Conservation (phyloP, 2,329 filamentous ascomycete genomes). For the Sporothrix mexicana region DNA sequence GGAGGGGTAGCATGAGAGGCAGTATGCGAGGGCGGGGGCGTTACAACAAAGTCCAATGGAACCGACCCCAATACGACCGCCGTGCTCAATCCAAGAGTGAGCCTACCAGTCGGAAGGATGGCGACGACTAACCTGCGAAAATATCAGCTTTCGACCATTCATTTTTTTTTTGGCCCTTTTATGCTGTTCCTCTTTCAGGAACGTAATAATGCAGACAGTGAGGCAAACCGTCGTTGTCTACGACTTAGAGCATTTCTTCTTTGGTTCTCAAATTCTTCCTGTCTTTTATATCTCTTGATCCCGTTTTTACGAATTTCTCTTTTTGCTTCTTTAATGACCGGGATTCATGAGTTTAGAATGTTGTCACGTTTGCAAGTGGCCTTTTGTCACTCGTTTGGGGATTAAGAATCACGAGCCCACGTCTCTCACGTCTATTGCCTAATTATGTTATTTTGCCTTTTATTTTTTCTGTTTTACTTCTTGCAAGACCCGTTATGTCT, state of each 20-base stretch:
- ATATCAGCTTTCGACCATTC: background rate
- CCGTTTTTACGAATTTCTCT: background rate
- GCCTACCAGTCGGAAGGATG: constrained; percentile 32
- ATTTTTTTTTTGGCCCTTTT: background rate
- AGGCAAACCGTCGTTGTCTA: background rate
- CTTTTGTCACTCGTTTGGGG: background rate
- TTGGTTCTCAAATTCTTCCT: background rate
- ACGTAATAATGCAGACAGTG: background rate
- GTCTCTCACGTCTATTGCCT: constrained; percentile 1
- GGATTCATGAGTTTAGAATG: constrained; percentile 4
- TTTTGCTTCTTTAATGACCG: background rate
- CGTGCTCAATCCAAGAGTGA: constrained; percentile 57
- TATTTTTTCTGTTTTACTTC: background rate
- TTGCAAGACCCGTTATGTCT: background rate
- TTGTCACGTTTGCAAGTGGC: background rate
- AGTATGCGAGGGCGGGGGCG: constrained; percentile 29
- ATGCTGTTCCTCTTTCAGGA: background rate
- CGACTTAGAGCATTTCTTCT: background rate
- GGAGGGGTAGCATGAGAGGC: constrained; percentile 27
- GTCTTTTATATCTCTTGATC: background rate
- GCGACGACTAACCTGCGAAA: background rate
- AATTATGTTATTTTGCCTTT: background rate
- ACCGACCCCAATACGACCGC: constrained; percentile 48
- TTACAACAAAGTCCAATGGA: constrained; percentile 35
- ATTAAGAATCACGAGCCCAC: constrained; percentile 18